Evolutionary conservation across 306 rosid genomes (phyloP), one percentile per base, ranked within the genome.

Genomic region (Dalbergia cultrata): DNA sequence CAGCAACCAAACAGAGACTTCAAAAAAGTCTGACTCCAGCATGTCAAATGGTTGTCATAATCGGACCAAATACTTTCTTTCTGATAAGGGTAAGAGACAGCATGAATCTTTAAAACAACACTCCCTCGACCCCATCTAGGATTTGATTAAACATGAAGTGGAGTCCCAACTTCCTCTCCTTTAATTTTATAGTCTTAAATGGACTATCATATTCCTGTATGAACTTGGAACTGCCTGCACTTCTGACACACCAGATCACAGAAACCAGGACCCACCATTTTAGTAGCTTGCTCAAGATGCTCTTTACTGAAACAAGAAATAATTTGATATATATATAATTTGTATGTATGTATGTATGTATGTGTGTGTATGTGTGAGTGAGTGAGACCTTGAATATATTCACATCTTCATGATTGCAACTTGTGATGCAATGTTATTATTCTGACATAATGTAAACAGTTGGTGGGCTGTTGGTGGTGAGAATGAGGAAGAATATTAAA

Each of bases 71-170:
- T 87, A 92, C 91, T 88, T 85, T 83, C 90, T 88, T 85, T 83
- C 19, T 56, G 83, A 80, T 74, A 72, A 83, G 86, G 72, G 74
- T 34, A 79, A 88, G 88, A 90, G 94, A 89, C 94, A 90, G 80
- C 86, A 85, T 90, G 89, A 94, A 94, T 94, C 95, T 94, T 79
- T 74, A 86, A 85, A 83, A 89, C 74, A 89, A 74, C 86, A 76
- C 88, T 75, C 64, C 58, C 82, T 75, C 70, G 89, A 66, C 87
- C 94, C 94, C 92, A 86, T 88, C 62, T 76, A 21, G 80, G 89
- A 90, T 90, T 85, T 86, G 86, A 84, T 67, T 67, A 14, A 73
- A 84, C 86, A 83, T 65, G 63, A 61, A 65, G 86, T 80, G 84
- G 82, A 75, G 22, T 79, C 79, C 66, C 63, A 65, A 49, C 78